phyloP scores from a whole-genome alignment of 768 basidiomycete species.

The Tricholoma saponaceum region DNA sequence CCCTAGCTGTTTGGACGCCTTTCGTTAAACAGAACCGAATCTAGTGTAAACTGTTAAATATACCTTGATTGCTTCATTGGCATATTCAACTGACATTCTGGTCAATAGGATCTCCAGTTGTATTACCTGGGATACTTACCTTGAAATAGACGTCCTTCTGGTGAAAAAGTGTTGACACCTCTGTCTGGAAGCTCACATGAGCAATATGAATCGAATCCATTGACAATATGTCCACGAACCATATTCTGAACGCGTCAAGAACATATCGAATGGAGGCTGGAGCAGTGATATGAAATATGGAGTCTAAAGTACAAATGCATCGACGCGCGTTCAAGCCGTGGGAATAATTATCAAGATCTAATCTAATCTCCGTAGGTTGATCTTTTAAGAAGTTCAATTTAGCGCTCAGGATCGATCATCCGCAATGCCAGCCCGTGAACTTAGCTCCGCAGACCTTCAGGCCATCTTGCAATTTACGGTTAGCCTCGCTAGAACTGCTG shows the following conservation, averaged over 20 bases:
- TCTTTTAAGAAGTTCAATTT: too few species aligned
- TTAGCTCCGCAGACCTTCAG: conserved; percentile 49
- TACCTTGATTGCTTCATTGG: conserved; percentile 98
- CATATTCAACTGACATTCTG: conserved; percentile 77
- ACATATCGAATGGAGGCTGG: conserved; percentile 49
- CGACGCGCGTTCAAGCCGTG: conserved; percentile 47
- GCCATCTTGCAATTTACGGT: conserved; percentile 65
- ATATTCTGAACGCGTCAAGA: conserved; percentile 94
- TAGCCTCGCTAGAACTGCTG: conserved; percentile 70
- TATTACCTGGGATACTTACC: conserved; percentile 42
- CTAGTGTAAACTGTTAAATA: conserved; percentile 2
- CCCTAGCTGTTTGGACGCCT: conserved; percentile 66
- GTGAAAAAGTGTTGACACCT: conserved; percentile 98
- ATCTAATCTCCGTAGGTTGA: conserved; percentile 28
- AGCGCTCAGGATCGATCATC: background rate
- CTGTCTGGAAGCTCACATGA: conserved; percentile 53
- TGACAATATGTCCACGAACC: conserved; percentile 41
- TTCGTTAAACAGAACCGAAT: conserved; percentile 2
- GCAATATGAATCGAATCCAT: background rate
- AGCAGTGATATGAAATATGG: conserved; percentile 16
- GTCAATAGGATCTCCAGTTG: conserved; percentile 6
- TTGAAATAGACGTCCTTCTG: conserved; percentile 97
- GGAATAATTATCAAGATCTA: conserved; percentile 29
- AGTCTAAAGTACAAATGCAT: conserved; percentile 23
- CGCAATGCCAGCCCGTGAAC: conserved; percentile 27